Evolutionary conservation across 495 filamentous ascomycete species (phyloP), one percentile per base, ranked within the genome.

Genomic region (Aspergillus nanangensis): DNA sequence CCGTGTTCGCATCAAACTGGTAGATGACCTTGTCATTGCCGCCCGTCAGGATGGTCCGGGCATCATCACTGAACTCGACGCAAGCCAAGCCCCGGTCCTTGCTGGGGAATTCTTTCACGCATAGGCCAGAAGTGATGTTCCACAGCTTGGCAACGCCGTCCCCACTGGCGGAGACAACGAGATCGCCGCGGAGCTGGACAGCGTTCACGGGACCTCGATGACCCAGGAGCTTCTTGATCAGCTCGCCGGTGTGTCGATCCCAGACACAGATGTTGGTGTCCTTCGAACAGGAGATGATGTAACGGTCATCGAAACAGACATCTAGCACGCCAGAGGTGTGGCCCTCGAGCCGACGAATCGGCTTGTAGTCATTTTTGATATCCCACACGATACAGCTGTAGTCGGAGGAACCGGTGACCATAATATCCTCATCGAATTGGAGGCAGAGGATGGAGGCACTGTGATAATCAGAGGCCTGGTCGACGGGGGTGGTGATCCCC

Each of bases 281-380:
- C 66, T 97, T 97, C 51, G 88, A 95, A 70, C 92, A 96, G 19
- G 91, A 95, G 14, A 97, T 83, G 50, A 98, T 96, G 67, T 93
- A 84, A 41, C 86, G 81, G 43, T 88, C 79, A 61, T 98, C 90
- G 51, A 98, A 90, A 56, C 86, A 88, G 4, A 97, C 80, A 61
- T 98, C 93, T 13, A 98, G 76, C 21, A 98, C 91, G 33, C 92
- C 93, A 14, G 87, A 88, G 3, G 74, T 79, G 70, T 98, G 93
- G 42, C 81, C 76, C 10, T 66, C 56, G 14, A 98, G 82, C 29
- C 88, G 87, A 25, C 74, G 79, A 37, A 94, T 76, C 0, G 94
- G 90, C 40, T 77, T 74, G 66, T 89, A 97, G 29, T 80, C 78
- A 51, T 81, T 66, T 55, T 76, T 79, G 45, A 96, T 78, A 51